Base-by-base conservation (phyloP, 768 basidiomycete genomes). In the Lepiota venenata region DNA sequence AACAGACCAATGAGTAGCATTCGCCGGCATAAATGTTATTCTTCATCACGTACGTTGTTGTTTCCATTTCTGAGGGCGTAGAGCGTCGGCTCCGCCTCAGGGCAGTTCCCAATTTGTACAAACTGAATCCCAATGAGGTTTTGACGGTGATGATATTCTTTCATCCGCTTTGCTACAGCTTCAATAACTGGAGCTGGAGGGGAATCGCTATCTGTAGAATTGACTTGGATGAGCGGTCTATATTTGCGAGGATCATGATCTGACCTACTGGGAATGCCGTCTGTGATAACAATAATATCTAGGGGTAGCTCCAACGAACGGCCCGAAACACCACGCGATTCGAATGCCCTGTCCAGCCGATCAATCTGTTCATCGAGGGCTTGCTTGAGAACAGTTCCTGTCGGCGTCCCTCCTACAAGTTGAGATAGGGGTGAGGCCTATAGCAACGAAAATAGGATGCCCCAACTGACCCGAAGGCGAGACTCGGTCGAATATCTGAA, bases 211-310 rank as follows among this genome's bases (percentile, higher is more conserved):
- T 54, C 35, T 37, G 41, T 20, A 18, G 39, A 20, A n/a, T 18
- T 16, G 10, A 0, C 11, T 7, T 10, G 15, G 12, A 25, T n/a
- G 37, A 38, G 22, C 15, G 11, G 9, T 10, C 2, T 11, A 38
- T 14, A 21, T 15, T 20, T 15, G 11, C 16, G n/a, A 27, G 37
- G 36, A 22, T 20, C 15, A 15, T 11, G 22, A 15, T 38, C 6
- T 39, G n/a, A 60, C 60, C 3, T 50, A 70, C 69, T 55, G 18
- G 70, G 69, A 1, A 61, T 57, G 11, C 70, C 69, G 47, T 71
- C 69, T 7, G 70, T 71, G 9, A 71, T 55, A 18, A 71, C 61
- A 20, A 71, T 66, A 38, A 71, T 68, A 56, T 71, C 67, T 15
- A 70, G 53, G 0, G 69, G 70, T 29, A 55, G 57, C 18, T 69